phyloP scores from a whole-genome alignment of 1,139 yeast species.

The Suhomyces choctaworum region DNA sequence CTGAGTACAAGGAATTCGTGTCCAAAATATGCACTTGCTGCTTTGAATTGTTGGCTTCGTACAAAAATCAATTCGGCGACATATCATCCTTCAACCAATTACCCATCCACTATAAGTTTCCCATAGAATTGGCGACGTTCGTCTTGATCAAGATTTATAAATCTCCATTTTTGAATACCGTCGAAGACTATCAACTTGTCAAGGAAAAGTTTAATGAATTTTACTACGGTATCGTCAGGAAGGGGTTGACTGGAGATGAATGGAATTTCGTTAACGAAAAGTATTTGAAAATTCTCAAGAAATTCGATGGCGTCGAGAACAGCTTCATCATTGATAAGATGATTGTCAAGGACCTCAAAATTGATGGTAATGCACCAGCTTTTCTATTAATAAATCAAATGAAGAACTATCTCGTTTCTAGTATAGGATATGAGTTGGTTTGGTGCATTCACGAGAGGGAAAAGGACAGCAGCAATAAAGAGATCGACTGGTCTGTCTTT shows the following conservation, averaged over 20 bases:
- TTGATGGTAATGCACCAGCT: slow-evolving; percentile 13
- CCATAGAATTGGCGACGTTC: slow-evolving; percentile 37
- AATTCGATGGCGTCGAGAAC: slow-evolving; percentile 27
- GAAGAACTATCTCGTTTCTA: slow-evolving; percentile 41
- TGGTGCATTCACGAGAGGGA: slow-evolving; percentile 40
- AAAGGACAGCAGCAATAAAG: slow-evolving; percentile 9
- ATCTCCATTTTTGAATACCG: slow-evolving; percentile 35
- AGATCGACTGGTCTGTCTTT: slow-evolving; percentile 31
- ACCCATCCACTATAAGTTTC: slow-evolving; percentile 45
- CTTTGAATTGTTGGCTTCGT: slow-evolving; percentile 27
- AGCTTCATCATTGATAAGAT: slow-evolving; percentile 11
- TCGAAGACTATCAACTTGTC: slow-evolving; percentile 33
- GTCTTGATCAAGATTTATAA: slow-evolving; percentile 37
- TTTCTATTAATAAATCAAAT: slow-evolving; percentile 38
- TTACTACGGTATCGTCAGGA: slow-evolving; percentile 18
- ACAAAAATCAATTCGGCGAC: slow-evolving; percentile 24
- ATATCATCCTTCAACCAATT: slow-evolving; percentile 31
- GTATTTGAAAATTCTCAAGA: slow-evolving; percentile 31
- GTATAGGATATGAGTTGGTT: slow-evolving; percentile 43
- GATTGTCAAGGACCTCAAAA: slow-evolving; percentile 3
- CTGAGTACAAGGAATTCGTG: slow-evolving; percentile 33
- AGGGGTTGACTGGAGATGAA: slow-evolving; percentile 11
- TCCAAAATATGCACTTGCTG: slow-evolving; percentile 36
- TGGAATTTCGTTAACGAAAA: slow-evolving; percentile 32
- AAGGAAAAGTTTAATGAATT: slow-evolving; percentile 32